Base-by-base conservation (phyloP, 768 basidiomycete genomes). In the Xerocomus potaroensis region DNA sequence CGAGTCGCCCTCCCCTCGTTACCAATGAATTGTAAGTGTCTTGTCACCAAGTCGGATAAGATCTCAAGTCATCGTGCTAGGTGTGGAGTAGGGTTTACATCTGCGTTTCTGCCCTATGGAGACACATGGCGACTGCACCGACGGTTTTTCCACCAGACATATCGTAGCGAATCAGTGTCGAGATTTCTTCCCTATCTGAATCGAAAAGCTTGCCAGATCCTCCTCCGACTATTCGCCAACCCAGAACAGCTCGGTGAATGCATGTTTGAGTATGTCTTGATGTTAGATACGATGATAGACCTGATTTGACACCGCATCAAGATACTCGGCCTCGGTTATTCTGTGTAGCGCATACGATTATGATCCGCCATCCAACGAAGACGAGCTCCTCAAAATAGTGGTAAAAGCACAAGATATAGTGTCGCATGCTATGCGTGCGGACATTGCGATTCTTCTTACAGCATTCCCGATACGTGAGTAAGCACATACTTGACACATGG, bases 1-100 rank as follows among this genome's bases (percentile, higher is more conserved):
- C 77, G 5, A 74, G 74, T 53, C 71, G 79, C 11, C 79, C 79
- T 2, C 45, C 32, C 26, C 19, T 61, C 33, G 37, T 61, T n/a
- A 54, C 48, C 22, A 47, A 30, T 8, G 45, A 53, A 9, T 4
- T 53, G 54, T 62, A 16, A 23, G 50, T 21, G 15, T 10, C 12
- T 14, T 26, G 27, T 22, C 44, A 10, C 21, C 10, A 1, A 10
- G 22, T 3, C 2, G 32, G 0, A 19, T 11, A 23, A 7, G 9
- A 27, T 8, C 5, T 23, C 3, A 15, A 22, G 14, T 19, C 11
- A n/a, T 14, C 7, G 18, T 22, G 3, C 10, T 19, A 57, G 51
- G 22, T 49, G 56, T 23, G 57, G 57, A 10, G 21, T 48, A 9
- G 44, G 40, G 9, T 51, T 48, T 29, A 54, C 38, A 12, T 41